A percentile compares a stretch with the other conserved stretches of the same genome.
Evolutionary conservation across 2,329 filamentous ascomycete genomes (phyloP).

Genomic region (Trichophyton benhamiae): DNA sequence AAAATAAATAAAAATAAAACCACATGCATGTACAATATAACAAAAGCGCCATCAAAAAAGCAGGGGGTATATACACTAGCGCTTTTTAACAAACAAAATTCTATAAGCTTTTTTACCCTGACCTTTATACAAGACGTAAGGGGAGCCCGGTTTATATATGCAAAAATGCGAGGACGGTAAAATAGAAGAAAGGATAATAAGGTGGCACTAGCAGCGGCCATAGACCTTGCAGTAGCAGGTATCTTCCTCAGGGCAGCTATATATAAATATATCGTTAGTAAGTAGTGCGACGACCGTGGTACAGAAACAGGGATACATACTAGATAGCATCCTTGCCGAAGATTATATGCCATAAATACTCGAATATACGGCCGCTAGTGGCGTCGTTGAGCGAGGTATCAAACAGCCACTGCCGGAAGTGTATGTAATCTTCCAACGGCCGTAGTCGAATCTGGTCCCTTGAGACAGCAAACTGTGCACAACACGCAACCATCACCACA

Average conservation of each 20-base stretch:
- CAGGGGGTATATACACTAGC: not conserved
- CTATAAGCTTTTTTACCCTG: not conserved
- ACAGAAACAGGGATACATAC: conserved; percentile 10
- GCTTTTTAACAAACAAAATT: not conserved
- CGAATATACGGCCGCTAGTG: conserved; percentile 43
- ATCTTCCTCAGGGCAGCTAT: conserved; percentile 10
- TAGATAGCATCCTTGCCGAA: conserved; percentile 24
- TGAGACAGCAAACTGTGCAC: conserved; percentile 49
- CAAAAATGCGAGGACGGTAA: not conserved
- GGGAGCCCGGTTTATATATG: not conserved
- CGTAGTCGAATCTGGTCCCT: conserved; percentile 38
- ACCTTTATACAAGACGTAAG: not conserved
- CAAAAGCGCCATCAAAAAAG: not conserved
- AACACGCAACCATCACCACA: conserved; percentile 38
- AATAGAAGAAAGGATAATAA: not conserved
- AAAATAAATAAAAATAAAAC: not conserved
- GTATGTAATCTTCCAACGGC: conserved; percentile 38
- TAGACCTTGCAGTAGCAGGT: conserved; percentile 17
- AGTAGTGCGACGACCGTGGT: not conserved
- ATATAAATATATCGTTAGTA: conserved; percentile 11
- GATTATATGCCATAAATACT: conserved; percentile 50
- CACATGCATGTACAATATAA: not conserved
- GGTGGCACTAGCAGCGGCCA: conserved; percentile 11
- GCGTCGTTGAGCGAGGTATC: conserved; percentile 40
- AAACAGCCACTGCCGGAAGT: conserved; percentile 44